Percentiles rank a stretch among this genome's conserved stretches.
phyloP scores from a whole-genome alignment of 495 filamentous ascomycete genomes.

The Penicillium bovifimosum region DNA sequence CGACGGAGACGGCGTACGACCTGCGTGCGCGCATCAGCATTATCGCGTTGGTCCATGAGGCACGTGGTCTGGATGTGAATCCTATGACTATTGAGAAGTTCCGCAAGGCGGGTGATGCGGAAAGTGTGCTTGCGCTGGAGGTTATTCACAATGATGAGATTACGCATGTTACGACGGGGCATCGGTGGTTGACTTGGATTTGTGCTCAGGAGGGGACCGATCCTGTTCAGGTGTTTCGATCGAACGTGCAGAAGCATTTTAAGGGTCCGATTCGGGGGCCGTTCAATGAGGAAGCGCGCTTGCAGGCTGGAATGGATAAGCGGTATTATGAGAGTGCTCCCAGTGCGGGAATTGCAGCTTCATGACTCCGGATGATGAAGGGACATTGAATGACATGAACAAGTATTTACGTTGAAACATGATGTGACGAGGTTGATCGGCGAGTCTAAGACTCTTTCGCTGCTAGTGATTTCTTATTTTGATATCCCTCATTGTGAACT shows the following conservation, averaged over 20 bases:
- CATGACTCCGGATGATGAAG: not conserved
- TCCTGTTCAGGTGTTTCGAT: conserved; percentile 46
- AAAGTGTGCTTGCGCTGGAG: conserved; percentile 42
- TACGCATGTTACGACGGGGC: conserved; percentile 51
- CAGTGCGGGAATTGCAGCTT: conserved; percentile 6
- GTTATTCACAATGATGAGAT: conserved; percentile 52
- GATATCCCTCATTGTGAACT: conserved; percentile 5
- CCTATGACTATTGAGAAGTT: conserved; percentile 52
- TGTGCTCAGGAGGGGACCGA: conserved; percentile 46
- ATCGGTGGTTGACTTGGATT: conserved; percentile 50
- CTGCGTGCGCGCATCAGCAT: conserved; percentile 48
- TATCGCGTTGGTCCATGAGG: conserved; percentile 49
- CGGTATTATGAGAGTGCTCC: conserved; percentile 37
- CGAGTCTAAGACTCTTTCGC: not conserved
- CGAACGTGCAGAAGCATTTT: conserved; percentile 46
- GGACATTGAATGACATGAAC: not conserved
- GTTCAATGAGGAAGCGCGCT: conserved; percentile 46
- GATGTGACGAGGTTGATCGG: conserved; percentile 2
- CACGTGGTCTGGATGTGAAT: conserved; percentile 48
- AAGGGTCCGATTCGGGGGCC: conserved; percentile 42
- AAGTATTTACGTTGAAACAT: conserved; percentile 3
- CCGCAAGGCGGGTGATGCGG: conserved; percentile 37
- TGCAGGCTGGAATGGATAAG: conserved; percentile 45
- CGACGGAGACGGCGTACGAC: conserved; percentile 42
- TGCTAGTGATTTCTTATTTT: conserved; percentile 2